phyloP scores from a whole-genome alignment of 73 alveolate genomes.

The Urostyla sp. region DNA sequence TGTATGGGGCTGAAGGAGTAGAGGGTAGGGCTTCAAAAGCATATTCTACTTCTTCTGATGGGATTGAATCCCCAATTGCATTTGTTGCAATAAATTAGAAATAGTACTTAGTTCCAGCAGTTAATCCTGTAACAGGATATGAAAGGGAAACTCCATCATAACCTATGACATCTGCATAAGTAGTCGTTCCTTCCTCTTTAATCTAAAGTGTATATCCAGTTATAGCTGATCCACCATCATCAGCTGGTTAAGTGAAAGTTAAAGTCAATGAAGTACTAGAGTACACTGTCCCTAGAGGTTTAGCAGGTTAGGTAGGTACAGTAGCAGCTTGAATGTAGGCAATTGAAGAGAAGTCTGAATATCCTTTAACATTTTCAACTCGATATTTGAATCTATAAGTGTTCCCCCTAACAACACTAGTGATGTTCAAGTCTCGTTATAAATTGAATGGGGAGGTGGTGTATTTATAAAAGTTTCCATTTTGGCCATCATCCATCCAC shows the following conservation, averaged over 20 bases:
- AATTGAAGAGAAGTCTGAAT: slow-evolving; percentile 49
- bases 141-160: slow-evolving; percentile 32
- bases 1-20: slow-evolving; percentile 31
- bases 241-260: slow-evolving; percentile 37
- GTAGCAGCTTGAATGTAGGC: slow-evolving; percentile 52
- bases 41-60: slow-evolving; percentile 5
- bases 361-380: slow-evolving; percentile 59
- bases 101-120: slow-evolving; percentile 42
- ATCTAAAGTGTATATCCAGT: slow-evolving; percentile 22
- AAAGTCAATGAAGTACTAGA: slow-evolving; percentile 32
- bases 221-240: slow-evolving; percentile 63
- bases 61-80: slow-evolving; percentile 1
- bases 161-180: slow-evolving; percentile 2
- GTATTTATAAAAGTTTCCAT: slow-evolving; percentile 55
- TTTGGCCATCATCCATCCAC: slow-evolving; percentile 54
- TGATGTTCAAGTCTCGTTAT: background rate
- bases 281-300: slow-evolving; percentile 22
- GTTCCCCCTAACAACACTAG: slow-evolving; percentile 29
- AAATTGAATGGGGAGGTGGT: background rate
- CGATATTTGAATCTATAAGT: slow-evolving; percentile 65
- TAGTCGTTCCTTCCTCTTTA: background rate
- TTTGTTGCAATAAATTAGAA: slow-evolving; percentile 62
- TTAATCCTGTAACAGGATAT: slow-evolving; percentile 27
- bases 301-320: slow-evolving; percentile 33
- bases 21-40: slow-evolving; percentile 59